phyloP scores from a whole-genome alignment of 257 asterid species.

The Ballota nigra region DNA sequence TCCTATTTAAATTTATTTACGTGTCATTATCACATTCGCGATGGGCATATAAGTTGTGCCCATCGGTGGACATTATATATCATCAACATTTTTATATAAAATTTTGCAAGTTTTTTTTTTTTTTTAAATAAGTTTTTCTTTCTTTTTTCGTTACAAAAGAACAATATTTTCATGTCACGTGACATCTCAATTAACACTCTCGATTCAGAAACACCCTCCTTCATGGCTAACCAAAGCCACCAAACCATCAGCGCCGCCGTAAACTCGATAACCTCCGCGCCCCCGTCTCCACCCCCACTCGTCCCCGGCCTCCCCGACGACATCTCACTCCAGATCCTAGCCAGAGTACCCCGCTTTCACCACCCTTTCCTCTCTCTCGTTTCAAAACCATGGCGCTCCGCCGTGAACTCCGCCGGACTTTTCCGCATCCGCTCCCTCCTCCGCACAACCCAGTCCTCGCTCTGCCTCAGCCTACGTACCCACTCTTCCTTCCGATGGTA shows the following conservation, averaged over 20 bases:
- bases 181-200: neutral
- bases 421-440: slow-evolving; percentile 62
- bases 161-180: too few relatives aligned
- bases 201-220: neutral
- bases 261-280: slow-evolving; percentile 6
- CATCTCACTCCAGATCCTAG: slow-evolving; percentile 64
- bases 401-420: slow-evolving; percentile 48
- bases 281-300: slow-evolving; percentile 22
- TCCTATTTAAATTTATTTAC: too few relatives aligned
- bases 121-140: too few relatives aligned
- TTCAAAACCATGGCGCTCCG: slow-evolving; percentile 71
- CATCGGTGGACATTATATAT: too few relatives aligned
- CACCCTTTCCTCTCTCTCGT: slow-evolving; percentile 65
- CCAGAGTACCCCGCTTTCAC: slow-evolving; percentile 61
- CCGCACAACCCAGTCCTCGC: slow-evolving; percentile 48
- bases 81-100: too few relatives aligned
- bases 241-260: slow-evolving; percentile 16
- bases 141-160: too few relatives aligned
- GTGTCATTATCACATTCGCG: too few relatives aligned
- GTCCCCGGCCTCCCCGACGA: slow-evolving; percentile 78
- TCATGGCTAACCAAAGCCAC: slow-evolving; percentile 33
- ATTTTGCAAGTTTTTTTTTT: too few relatives aligned
- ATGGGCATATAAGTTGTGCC: too few relatives aligned
- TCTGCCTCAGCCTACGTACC: slow-evolving; percentile 58
- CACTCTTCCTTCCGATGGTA: slow-evolving; percentile 64